These are phyloP conservation scores for Pseudonitzschia delicatissima DNA, from an alignment of 108 stramenopile genomes.

Conservation along the genomic window DNA sequence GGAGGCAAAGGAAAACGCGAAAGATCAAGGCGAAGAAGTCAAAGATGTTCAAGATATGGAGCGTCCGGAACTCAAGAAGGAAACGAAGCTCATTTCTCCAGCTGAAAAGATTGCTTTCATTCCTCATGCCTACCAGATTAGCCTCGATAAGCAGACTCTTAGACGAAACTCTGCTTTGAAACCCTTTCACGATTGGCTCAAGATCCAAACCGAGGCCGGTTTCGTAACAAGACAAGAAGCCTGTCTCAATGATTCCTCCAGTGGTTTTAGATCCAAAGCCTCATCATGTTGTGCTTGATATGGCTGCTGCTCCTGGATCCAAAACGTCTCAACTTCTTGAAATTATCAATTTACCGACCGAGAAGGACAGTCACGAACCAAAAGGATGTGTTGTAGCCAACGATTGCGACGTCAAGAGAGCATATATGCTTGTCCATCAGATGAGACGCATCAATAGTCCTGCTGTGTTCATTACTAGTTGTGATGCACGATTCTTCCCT, in stretches of 20 bases:
- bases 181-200: slow-evolving; percentile 72
- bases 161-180: slow-evolving; percentile 61
- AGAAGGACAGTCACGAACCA: slow-evolving; percentile 29
- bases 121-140: slow-evolving; percentile 68
- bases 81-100: slow-evolving; percentile 53
- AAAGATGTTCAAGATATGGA: slow-evolving; percentile 6
- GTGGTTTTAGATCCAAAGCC: slow-evolving; percentile 84
- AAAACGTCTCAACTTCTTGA: slow-evolving; percentile 98
- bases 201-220: slow-evolving; percentile 76
- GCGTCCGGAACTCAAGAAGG: slow-evolving; percentile 6
- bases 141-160: slow-evolving; percentile 69
- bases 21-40: slow-evolving; percentile 9
- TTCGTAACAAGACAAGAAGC: slow-evolving; percentile 97
- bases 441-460: slow-evolving; percentile 86
- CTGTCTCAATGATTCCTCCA: slow-evolving; percentile 98
- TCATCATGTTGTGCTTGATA: slow-evolving; percentile 85
- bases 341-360: slow-evolving; percentile 47
- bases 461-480: slow-evolving; percentile 82
- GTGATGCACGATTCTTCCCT: slow-evolving; percentile 91
- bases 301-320: slow-evolving; percentile 98
- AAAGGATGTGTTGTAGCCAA: slow-evolving; percentile 94
- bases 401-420: slow-evolving; percentile 90
- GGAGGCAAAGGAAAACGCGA: slow-evolving; percentile 18
- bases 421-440: slow-evolving; percentile 96
- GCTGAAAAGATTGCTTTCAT: slow-evolving; percentile 71